Evolutionary conservation across 2,329 filamentous ascomycete genomes (phyloP).

Genomic region (Aschersonia sp.): DNA sequence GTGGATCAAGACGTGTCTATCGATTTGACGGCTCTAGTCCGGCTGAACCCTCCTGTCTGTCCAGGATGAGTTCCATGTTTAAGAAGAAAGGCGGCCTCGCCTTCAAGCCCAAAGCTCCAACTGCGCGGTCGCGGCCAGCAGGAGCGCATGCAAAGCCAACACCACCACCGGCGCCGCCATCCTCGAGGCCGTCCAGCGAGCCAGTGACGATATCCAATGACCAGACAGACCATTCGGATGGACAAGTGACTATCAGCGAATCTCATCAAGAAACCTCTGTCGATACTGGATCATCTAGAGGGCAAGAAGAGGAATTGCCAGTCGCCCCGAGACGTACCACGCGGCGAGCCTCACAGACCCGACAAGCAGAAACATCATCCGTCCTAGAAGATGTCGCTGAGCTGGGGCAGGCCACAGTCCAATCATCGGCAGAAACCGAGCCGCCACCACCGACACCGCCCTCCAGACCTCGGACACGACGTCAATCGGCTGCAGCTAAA

Average conservation of each 20-base stretch:
- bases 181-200: no score
- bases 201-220: not conserved
- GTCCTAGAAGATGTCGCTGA: not conserved
- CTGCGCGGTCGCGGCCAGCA: slow-evolving; percentile 23
- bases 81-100: slow-evolving; percentile 48
- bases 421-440: not conserved
- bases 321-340: not conserved
- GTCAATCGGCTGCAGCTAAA: slow-evolving; percentile 1
- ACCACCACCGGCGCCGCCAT: not conserved
- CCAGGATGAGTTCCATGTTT: slow-evolving; percentile 49
- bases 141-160: slow-evolving; percentile 2
- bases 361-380: not conserved
- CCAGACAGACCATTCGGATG: not conserved
- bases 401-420: not conserved
- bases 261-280: not conserved
- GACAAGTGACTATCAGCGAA: not conserved
- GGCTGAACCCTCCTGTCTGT: not conserved
- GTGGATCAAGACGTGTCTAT: not conserved
- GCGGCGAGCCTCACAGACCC: slow-evolving; percentile 2
- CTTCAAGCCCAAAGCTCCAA: slow-evolving; percentile 58
- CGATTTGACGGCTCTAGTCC: not conserved
- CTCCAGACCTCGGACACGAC: not conserved
- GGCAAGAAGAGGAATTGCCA: not conserved
- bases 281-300: not conserved
- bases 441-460: not conserved